Evolutionary conservation across 352 stramenopile genomes (phyloP), one percentile per base, ranked within the genome.

Genomic region (Saprolegnia diclina): DNA sequence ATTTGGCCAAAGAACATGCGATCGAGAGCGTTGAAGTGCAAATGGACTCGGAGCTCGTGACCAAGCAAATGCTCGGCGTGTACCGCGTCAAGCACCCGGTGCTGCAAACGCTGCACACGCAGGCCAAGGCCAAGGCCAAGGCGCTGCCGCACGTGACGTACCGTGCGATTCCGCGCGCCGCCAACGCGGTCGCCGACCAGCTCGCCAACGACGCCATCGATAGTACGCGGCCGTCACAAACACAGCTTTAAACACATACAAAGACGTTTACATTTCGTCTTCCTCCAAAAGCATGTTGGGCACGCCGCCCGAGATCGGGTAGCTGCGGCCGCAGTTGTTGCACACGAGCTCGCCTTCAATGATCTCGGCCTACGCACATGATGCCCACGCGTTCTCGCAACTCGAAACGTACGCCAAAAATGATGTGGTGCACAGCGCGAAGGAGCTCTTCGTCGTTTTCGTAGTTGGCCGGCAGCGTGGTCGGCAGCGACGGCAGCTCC

Each of bases 221-320:
- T 69, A 62, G 68, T 19, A 29, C 48, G 48, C 21, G 48, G 26
- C 48, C 48, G 26, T 29, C 19, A 56, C 48, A 56, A 29, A 13
- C 10, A 56, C 19, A 21, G 13, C 19, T 9, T 16, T 56, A 16
- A 21, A 21, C 10, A 56, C 16, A 29, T 18, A 46, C 16, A 9
- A 46, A 46, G 16, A 18, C 40, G 40, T 46, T 63, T 82, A 94
- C 65, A 94, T 79, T 77, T 94, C 85, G 71, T 94, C 85, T 70
- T 94, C 85, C 71, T 94, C 83, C 10, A 94, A 75, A 56, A 92
- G 76, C 84, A 94, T 90, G 73, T 94, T 94, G 64, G 85, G 85
- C 71, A 94, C 82, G 21, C 83, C 85, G 62, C 92, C 88, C 48
- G 77, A 81, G 68, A 94, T 78, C 19, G 82, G 73, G 75, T 94